A percentile compares a stretch with the other conserved stretches of the same genome.
Conservation (phyloP, 164 flowering plant genomes). For the Dillenia turbinata region DNA sequence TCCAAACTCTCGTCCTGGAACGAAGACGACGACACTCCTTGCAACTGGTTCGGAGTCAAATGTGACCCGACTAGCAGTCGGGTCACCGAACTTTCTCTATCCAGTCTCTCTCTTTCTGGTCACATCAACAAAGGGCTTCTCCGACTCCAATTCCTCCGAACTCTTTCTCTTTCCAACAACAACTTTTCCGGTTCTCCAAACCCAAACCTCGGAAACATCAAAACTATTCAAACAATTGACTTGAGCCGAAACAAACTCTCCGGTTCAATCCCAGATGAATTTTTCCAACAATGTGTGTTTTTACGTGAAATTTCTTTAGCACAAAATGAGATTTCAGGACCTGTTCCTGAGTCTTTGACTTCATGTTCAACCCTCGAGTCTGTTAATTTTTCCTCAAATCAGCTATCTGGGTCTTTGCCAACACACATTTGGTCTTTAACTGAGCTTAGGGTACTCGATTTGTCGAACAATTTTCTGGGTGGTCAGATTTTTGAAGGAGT, state of each 20-base stretch:
- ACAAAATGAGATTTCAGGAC: slow-evolving; percentile 56
- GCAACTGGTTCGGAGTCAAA: slow-evolving; percentile 46
- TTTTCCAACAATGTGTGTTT: slow-evolving; percentile 74
- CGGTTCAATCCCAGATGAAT: slow-evolving; percentile 66
- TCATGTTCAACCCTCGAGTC: slow-evolving; percentile 56
- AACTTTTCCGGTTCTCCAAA: slow-evolving; percentile 62
- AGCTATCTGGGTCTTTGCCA: slow-evolving; percentile 64
- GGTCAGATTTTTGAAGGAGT: slow-evolving; percentile 74
- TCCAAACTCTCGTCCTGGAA: slow-evolving; percentile 43
- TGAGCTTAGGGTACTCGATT: slow-evolving; percentile 60
- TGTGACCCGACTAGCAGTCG: slow-evolving; percentile 38
- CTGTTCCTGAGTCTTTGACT: slow-evolving; percentile 57
- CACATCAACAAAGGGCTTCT: slow-evolving; percentile 42
- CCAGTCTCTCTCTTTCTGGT: slow-evolving; percentile 44
- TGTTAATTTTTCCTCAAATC: slow-evolving; percentile 67
- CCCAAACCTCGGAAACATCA: slow-evolving; percentile 46
- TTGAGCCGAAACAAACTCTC: slow-evolving; percentile 65
- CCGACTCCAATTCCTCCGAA: slow-evolving; percentile 34
- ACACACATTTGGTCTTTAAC: slow-evolving; percentile 62
- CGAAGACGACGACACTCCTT: slow-evolving; percentile 45
- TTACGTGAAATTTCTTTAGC: slow-evolving; percentile 63
- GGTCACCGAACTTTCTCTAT: slow-evolving; percentile 43
- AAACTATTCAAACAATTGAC: slow-evolving; percentile 49
- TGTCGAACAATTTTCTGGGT: slow-evolving; percentile 62
- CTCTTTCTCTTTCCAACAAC: slow-evolving; percentile 43